Conservation (phyloP, 306 rosid genomes). For the Coriaria nepalensis region DNA sequence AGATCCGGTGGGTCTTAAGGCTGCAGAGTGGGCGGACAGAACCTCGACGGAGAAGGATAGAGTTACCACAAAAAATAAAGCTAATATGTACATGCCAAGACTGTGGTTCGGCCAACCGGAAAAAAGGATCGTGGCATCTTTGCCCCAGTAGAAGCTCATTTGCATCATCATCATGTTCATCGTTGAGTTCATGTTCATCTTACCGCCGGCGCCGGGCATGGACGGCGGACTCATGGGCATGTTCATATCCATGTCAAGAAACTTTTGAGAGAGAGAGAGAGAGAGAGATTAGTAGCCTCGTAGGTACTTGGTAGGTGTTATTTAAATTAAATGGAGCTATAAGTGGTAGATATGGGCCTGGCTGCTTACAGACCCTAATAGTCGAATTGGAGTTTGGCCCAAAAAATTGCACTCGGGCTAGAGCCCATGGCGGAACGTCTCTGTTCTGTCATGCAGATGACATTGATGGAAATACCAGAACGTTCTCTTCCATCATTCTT, state of each 20-base stretch:
- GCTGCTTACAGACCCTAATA: too few relatives aligned
- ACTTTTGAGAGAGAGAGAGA: slow-evolving; percentile 8
- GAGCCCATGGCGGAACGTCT: too few relatives aligned
- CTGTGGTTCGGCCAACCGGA: slow-evolving; percentile 43
- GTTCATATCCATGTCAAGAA: background rate
- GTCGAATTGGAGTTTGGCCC: too few relatives aligned
- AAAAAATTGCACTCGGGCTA: too few relatives aligned
- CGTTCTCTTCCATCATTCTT: too few relatives aligned
- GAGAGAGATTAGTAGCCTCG: background rate
- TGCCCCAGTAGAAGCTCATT: slow-evolving; percentile 68
- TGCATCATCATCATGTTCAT: slow-evolving; percentile 29
- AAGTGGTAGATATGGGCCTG: too few relatives aligned
- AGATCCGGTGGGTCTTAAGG: slow-evolving; percentile 10
- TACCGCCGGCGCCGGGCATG: slow-evolving; percentile 11
- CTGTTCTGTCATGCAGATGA: too few relatives aligned
- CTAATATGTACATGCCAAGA: slow-evolving; percentile 42
- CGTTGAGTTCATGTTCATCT: slow-evolving; percentile 6
- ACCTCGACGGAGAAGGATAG: slow-evolving; percentile 33
- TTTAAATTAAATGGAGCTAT: too few relatives aligned
- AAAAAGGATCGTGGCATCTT: slow-evolving; percentile 39
- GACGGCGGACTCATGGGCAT: slow-evolving; percentile 15
- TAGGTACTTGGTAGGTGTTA: background rate
- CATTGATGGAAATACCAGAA: too few relatives aligned
- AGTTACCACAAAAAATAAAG: slow-evolving; percentile 36
- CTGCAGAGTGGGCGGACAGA: slow-evolving; percentile 22